phyloP scores from a whole-genome alignment of 2,329 filamentous ascomycete species.

The Microsporum canis region DNA sequence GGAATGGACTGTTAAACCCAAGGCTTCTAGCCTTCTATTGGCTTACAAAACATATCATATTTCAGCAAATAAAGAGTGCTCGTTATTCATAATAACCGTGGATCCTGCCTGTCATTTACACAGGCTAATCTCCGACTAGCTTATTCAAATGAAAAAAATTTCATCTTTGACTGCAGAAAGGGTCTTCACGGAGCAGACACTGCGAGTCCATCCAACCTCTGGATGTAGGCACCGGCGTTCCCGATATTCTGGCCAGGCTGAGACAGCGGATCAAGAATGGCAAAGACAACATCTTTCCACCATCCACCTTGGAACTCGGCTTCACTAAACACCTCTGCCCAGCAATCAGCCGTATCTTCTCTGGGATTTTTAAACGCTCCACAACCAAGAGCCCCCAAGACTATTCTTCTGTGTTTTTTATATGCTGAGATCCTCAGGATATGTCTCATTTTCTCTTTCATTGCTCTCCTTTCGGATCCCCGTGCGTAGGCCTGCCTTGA shows the following conservation, averaged over 20 bases:
- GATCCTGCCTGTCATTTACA: too few relatives aligned
- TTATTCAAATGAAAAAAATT: neutral
- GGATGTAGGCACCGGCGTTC: constrained; percentile 14
- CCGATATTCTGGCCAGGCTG: constrained; percentile 14
- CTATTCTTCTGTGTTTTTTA: constrained; percentile 17
- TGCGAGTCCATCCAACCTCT: constrained; percentile 8
- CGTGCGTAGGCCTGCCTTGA: neutral
- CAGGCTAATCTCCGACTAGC: neutral
- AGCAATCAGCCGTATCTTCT: constrained; percentile 46
- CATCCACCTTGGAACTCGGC: constrained; percentile 47
- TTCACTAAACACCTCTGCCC: constrained; percentile 47
- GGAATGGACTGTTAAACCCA: neutral
- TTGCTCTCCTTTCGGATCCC: constrained; percentile 2
- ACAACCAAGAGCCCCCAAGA: constrained; percentile 54
- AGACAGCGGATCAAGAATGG: constrained; percentile 34
- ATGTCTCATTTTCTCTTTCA: constrained; percentile 10
- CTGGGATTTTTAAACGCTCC: constrained; percentile 51
- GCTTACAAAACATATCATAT: neutral
- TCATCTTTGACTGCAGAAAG: neutral
- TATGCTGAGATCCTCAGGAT: constrained; percentile 9
- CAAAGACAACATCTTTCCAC: constrained; percentile 52
- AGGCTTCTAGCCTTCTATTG: neutral
- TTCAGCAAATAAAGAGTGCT: neutral
- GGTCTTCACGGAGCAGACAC: neutral
- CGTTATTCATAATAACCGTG: neutral